Evolutionary conservation across 148 eudicot genomes (phyloP).

Genomic region (Tetragonia tetragonoides): DNA sequence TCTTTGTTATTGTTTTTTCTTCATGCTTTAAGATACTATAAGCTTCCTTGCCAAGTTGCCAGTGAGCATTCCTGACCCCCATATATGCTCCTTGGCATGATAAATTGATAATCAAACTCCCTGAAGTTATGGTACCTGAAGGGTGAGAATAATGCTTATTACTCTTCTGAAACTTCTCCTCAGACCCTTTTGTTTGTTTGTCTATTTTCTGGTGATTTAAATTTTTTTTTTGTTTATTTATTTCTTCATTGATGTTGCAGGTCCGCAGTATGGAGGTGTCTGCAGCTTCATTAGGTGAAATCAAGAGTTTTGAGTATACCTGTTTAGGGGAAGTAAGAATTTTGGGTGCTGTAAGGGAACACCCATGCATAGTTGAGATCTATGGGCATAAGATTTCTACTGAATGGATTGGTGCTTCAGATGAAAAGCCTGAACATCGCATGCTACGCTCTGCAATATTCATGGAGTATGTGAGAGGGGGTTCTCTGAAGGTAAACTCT

Average conservation of each 20-base stretch:
- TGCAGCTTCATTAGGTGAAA: conserved; percentile 54
- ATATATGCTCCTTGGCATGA: background rate
- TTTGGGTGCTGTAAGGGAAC: conserved; percentile 59
- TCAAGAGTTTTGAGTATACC: conserved; percentile 65
- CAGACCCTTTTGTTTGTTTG: background rate
- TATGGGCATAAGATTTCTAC: conserved; percentile 85
- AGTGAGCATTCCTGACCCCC: background rate
- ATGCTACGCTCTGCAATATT: conserved; percentile 66
- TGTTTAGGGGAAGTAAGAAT: conserved; percentile 92
- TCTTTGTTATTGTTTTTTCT: background rate
- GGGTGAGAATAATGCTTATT: background rate
- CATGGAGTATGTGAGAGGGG: conserved; percentile 91
- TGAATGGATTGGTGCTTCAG: conserved; percentile 58
- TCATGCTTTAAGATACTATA: background rate
- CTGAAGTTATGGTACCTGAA: background rate
- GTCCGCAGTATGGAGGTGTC: conserved; percentile 60
- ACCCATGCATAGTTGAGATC: conserved; percentile 74
- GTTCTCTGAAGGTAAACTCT: conserved; percentile 69
- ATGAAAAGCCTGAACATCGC: conserved; percentile 57
- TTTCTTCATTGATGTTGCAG: conserved; percentile 37
- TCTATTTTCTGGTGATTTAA: background rate
- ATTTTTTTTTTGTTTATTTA: background rate
- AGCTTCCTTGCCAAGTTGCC: background rate
- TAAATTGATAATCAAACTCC: background rate
- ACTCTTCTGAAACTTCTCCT: background rate